These are phyloP conservation scores for Mortierella alpina DNA, from an alignment of 192 early-diverging fungal genomes.

Conservation along the genomic window DNA sequence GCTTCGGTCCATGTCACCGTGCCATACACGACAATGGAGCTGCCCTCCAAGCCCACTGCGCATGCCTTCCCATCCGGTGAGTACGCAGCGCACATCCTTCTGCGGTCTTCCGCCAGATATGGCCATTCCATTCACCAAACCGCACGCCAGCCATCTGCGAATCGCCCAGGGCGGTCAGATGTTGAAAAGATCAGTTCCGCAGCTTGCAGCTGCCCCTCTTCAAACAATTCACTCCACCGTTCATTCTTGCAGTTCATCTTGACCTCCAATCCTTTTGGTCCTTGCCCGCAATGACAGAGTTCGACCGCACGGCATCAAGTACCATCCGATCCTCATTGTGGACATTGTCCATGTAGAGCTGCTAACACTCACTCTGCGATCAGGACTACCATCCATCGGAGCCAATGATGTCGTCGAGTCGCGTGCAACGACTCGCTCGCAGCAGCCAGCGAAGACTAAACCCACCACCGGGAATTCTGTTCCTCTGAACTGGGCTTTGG, in stretches of 20 bases:
- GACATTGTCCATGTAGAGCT: slow-evolving; percentile 22
- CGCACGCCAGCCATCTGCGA: slow-evolving; percentile 1
- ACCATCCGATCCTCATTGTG: slow-evolving; percentile 19
- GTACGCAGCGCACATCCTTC: not conserved
- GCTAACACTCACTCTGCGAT: no score
- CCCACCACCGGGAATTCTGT: not conserved
- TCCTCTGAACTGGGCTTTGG: not conserved
- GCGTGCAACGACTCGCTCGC: no score
- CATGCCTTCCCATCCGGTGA: not conserved
- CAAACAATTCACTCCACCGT: not conserved
- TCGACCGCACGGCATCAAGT: slow-evolving; percentile 35
- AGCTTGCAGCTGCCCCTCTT: not conserved
- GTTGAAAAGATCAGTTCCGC: not conserved
- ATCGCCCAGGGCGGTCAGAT: not conserved
- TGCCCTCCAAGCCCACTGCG: not conserved
- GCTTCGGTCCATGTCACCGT: not conserved
- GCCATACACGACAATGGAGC: not conserved
- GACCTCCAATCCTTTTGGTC: not conserved
- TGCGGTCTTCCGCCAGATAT: not conserved
- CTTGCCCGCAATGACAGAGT: slow-evolving; percentile 2
- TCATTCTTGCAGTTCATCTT: not conserved
- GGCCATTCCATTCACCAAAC: slow-evolving; percentile 9
- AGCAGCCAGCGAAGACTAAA: no score
- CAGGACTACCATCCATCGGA: no score
- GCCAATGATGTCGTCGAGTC: no score